A percentile compares a stretch with the other conserved stretches of the same genome.
Evolutionary conservation across 345 rosid species (phyloP).

Genomic region (Sapria himalayana): DNA sequence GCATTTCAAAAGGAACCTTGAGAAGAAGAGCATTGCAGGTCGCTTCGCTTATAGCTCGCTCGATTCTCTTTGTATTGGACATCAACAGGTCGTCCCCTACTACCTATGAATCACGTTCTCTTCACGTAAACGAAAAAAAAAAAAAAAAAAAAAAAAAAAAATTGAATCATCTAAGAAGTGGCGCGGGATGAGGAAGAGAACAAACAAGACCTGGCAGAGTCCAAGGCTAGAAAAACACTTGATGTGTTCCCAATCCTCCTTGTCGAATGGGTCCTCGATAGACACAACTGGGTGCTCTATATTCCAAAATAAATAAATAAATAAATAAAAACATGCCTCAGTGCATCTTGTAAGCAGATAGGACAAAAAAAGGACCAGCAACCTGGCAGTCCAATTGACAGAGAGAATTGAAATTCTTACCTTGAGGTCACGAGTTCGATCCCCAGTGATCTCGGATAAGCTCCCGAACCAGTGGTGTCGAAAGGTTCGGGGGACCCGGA

Average conservation of each 20-base stretch:
- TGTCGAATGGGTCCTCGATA: slow-evolving; percentile 96
- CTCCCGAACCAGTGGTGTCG: no score
- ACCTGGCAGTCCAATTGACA: no score
- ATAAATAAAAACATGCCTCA: slow-evolving; percentile 5
- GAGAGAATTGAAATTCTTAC: no score
- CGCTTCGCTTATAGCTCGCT: slow-evolving; percentile 56
- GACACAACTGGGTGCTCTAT: slow-evolving; percentile 69
- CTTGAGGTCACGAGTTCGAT: no score
- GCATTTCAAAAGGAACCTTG: no score
- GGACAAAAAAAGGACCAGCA: neutral
- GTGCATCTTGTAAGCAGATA: neutral
- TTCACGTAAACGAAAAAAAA: slow-evolving; percentile 3
- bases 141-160: neutral
- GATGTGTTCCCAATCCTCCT: slow-evolving; percentile 92
- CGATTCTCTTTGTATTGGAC: slow-evolving; percentile 75
- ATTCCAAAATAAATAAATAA: slow-evolving; percentile 9
- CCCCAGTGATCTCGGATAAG: no score
- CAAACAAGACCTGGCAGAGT: slow-evolving; percentile 89
- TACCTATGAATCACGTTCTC: slow-evolving; percentile 31
- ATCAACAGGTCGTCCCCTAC: slow-evolving; percentile 73
- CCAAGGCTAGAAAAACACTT: slow-evolving; percentile 53
- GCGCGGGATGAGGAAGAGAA: slow-evolving; percentile 6
- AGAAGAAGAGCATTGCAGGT: slow-evolving; percentile 87
- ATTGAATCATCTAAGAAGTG: slow-evolving; percentile 1
- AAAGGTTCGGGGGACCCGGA: no score